Evolutionary conservation across 2,329 filamentous ascomycete genomes (phyloP).

Genomic region (Thelonectria discophora): DNA sequence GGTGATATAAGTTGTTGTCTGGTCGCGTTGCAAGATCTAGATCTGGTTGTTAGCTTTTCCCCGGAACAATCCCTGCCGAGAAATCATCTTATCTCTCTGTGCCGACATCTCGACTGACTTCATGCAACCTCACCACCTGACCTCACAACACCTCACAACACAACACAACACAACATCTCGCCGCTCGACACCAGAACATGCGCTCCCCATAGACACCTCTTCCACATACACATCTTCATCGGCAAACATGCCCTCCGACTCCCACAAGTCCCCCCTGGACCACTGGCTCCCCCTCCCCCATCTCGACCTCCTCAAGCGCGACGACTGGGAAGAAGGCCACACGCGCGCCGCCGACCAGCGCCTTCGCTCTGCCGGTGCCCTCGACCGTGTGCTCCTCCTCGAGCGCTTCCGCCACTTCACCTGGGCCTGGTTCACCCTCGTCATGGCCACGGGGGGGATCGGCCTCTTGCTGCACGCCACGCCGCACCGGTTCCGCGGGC

Average conservation of each 20-base stretch:
- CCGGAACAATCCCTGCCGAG: neutral
- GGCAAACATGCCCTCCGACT: neutral
- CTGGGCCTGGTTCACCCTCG: constrained; percentile 47
- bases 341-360: constrained; percentile 38
- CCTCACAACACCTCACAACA: too few species aligned
- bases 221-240: too few species aligned
- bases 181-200: too few species aligned
- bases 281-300: constrained; percentile 27
- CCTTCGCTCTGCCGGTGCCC: constrained; percentile 26
- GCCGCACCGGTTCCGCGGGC: constrained; percentile 57
- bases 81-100: too few species aligned
- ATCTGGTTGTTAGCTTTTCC: neutral
- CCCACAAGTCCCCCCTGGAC: constrained; percentile 18
- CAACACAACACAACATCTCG: too few species aligned
- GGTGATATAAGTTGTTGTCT: neutral
- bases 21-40: neutral
- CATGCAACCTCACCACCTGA: too few species aligned
- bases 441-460: constrained; percentile 48
- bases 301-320: constrained; percentile 34
- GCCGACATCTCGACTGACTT: too few species aligned
- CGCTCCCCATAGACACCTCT: too few species aligned
- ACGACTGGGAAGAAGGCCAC: constrained; percentile 42
- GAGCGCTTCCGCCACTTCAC: constrained; percentile 41
- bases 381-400: constrained; percentile 28
- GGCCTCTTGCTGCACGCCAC: constrained; percentile 42